Percentiles rank a stretch among this genome's conserved stretches.
Conservation (phyloP, 2,329 filamentous ascomycete genomes). For the Claviceps sp. region DNA sequence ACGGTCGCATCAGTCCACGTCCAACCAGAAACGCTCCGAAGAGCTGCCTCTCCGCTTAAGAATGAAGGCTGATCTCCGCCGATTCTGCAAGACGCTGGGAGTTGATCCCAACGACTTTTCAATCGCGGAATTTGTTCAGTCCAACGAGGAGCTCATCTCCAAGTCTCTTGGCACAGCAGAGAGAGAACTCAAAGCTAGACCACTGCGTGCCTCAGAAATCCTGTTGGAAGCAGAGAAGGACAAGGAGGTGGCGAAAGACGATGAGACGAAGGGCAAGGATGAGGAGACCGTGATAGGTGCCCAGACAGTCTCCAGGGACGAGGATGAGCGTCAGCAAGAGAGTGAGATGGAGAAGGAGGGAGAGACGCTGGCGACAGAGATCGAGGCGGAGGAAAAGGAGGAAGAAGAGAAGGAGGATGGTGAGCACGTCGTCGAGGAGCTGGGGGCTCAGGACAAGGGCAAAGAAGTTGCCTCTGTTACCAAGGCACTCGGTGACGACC, state of each 20-base stretch:
- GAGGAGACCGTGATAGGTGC: neutral
- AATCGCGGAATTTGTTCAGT: constrained; percentile 19
- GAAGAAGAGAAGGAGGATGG: neutral
- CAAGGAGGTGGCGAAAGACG: neutral
- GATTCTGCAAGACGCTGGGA: constrained; percentile 23
- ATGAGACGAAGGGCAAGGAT: neutral
- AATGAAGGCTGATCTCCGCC: constrained; percentile 21
- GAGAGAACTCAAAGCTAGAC: constrained; percentile 19
- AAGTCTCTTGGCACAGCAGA: constrained; percentile 23
- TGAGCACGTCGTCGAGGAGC: neutral
- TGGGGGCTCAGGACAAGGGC: neutral
- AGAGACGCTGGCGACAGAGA: neutral
- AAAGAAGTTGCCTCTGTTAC: constrained; percentile 9
- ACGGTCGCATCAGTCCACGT: constrained; percentile 25
- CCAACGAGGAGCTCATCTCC: constrained; percentile 20
- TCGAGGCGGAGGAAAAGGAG: neutral
- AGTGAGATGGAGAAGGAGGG: neutral
- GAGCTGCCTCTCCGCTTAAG: constrained; percentile 22
- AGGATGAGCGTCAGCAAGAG: neutral
- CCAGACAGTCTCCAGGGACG: neutral
- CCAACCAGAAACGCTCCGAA: constrained; percentile 20
- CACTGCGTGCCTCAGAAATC: constrained; percentile 14
- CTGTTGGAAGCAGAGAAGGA: constrained; percentile 11
- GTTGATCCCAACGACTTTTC: constrained; percentile 21
- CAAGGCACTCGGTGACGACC: constrained; percentile 9